Evolutionary conservation across 2,329 filamentous ascomycete genomes (phyloP).

Genomic region (Didymella pinodella): DNA sequence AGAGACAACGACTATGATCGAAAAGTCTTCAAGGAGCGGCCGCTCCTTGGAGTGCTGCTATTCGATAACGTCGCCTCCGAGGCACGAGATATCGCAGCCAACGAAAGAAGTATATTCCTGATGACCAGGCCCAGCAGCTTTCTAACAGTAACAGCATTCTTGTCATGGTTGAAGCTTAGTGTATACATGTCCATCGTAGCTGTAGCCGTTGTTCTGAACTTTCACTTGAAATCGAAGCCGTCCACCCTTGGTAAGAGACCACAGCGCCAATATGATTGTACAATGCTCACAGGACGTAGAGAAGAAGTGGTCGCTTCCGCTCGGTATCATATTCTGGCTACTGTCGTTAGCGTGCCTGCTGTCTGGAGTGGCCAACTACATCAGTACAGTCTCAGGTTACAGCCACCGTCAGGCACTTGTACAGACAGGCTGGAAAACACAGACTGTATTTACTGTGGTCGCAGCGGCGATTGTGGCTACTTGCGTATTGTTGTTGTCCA

Average conservation of each 20-base stretch:
- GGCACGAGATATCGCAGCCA: conserved; percentile 79
- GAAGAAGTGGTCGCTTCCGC: conserved; percentile 77
- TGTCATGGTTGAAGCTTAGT: conserved; percentile 88
- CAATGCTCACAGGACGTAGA: conserved; percentile 61
- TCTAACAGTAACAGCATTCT: conserved; percentile 63
- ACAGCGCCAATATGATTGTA: no score
- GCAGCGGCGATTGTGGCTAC: conserved; percentile 52
- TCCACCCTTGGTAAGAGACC: conserved; percentile 28
- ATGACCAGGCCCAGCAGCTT: conserved; percentile 13
- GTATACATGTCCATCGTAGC: conserved; percentile 92
- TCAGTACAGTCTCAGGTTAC: conserved; percentile 83
- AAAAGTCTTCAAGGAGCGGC: conserved; percentile 65
- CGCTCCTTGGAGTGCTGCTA: conserved; percentile 71
- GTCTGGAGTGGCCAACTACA: conserved; percentile 85
- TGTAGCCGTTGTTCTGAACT: conserved; percentile 89
- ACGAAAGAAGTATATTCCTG: conserved; percentile 67
- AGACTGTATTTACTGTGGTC: conserved; percentile 67
- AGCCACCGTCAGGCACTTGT: conserved; percentile 81
- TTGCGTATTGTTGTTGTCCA: conserved; percentile 53
- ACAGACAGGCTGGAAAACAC: conserved; percentile 92
- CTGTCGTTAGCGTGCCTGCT: conserved; percentile 78
- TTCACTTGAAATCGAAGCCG: conserved; percentile 82
- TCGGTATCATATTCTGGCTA: conserved; percentile 88
- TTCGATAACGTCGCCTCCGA: conserved; percentile 79
- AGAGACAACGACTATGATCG: conserved; percentile 55